Evolutionary conservation across 1,139 yeast species (phyloP).

Genomic region (Pneumocystis carinii): DNA sequence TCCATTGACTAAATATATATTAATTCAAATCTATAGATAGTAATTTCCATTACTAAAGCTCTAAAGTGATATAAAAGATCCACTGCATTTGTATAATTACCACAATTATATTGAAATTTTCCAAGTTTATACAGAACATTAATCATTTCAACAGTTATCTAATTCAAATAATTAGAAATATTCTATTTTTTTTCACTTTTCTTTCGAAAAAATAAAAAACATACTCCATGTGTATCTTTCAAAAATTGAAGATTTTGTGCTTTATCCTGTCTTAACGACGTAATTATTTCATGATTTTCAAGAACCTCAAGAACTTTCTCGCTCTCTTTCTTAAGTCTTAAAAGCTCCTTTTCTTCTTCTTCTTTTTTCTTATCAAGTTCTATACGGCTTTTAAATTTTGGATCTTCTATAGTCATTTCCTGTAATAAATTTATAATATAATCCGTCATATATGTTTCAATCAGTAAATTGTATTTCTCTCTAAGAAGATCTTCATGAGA

Average conservation of each 20-base stretch:
- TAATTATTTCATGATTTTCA: conserved; percentile 34
- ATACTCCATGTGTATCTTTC: conserved; percentile 28
- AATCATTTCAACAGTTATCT: conserved; percentile 34
- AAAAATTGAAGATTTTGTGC: conserved; percentile 35
- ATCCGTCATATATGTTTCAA: conserved; percentile 41
- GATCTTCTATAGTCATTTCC: conserved; percentile 24
- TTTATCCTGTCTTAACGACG: conserved; percentile 36
- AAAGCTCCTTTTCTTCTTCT: conserved; percentile 28
- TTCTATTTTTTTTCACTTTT: conserved; percentile 24
- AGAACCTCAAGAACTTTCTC: conserved; percentile 33
- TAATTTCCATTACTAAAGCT: conserved; percentile 21
- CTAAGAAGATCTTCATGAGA: conserved; percentile 31
- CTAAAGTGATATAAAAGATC: conserved; percentile 43
- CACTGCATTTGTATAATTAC: conserved; percentile 43
- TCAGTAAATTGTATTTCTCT: conserved; percentile 37
- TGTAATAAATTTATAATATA: conserved; percentile 33
- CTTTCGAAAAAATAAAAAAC: conserved; percentile 30
- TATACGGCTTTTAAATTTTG: conserved; percentile 27
- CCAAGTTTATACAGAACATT: conserved; percentile 40
- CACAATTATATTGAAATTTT: conserved; percentile 44
- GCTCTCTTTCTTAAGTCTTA: conserved; percentile 31
- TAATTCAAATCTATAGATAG: background rate
- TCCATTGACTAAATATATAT: conserved; percentile 28
- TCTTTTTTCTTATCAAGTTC: conserved; percentile 30
- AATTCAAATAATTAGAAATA: background rate